Conservation (phyloP, 495 filamentous ascomycete genomes). For the Usnea hakonensis region DNA sequence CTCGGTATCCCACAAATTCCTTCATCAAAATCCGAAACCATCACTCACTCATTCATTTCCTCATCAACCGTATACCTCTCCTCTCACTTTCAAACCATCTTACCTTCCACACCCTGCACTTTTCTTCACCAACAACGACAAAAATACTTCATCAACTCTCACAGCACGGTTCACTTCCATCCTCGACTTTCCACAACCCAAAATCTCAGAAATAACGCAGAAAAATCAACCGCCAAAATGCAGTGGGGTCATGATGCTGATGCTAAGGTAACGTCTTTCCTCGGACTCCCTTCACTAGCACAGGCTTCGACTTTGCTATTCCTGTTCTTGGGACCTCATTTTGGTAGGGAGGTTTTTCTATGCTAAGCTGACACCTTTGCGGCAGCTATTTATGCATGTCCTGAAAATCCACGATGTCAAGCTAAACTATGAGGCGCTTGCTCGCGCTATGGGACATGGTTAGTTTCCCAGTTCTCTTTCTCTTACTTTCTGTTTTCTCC, state of each 20-base stretch:
- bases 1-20: background rate
- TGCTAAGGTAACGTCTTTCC: background rate
- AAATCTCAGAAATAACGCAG: background rate
- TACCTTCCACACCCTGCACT: background rate
- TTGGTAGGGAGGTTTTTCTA: background rate
- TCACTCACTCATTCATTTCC: background rate
- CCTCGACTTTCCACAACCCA: background rate
- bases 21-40: background rate
- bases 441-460: constrained; percentile 3
- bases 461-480: background rate
- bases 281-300: background rate
- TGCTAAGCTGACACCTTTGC: background rate
- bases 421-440: background rate
- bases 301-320: background rate
- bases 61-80: background rate
- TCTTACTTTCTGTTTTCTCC: background rate
- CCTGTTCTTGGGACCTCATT: background rate
- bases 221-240: background rate
- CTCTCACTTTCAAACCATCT: background rate
- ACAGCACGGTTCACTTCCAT: background rate
- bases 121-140: background rate
- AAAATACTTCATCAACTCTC: background rate
- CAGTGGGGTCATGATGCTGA: constrained; percentile 10
- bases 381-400: background rate
- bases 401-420: constrained; percentile 7